These are phyloP conservation scores for Eucalyptus cloeziana DNA, from an alignment of 345 rosid species.

Conservation along the genomic window DNA sequence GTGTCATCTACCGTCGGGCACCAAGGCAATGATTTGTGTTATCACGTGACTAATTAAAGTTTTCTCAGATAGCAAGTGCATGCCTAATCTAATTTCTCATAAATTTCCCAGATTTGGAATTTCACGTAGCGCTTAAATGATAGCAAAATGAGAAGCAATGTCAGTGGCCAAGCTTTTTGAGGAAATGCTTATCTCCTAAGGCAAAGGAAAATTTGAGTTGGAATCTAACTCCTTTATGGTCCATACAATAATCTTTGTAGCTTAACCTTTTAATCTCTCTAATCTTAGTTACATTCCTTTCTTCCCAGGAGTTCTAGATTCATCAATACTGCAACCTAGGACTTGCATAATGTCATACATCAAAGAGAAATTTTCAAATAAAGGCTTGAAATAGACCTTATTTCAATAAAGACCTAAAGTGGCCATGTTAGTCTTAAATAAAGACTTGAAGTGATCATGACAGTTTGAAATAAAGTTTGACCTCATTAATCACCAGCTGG, in stretches of 20 bases:
- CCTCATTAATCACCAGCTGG: no score
- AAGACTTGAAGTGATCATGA: no score
- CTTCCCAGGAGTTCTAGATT: not conserved
- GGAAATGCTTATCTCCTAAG: not conserved
- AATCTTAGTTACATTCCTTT: not conserved
- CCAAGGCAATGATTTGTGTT: not conserved
- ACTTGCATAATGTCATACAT: no score
- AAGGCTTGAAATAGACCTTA: no score
- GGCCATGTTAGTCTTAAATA: no score
- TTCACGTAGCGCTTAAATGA: not conserved
- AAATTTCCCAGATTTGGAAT: not conserved
- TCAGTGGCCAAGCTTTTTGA: not conserved
- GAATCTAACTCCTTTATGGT: not conserved
- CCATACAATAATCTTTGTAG: not conserved
- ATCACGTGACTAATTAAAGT: not conserved
- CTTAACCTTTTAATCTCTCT: not conserved
- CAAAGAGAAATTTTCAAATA: no score
- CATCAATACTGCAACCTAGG: no score
- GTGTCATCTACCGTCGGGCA: not conserved
- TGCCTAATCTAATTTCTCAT: not conserved
- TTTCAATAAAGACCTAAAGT: no score
- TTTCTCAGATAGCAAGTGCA: not conserved
- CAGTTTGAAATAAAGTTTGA: no score
- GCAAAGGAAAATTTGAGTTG: not conserved
- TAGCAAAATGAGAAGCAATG: not conserved